A percentile compares a stretch with the other conserved stretches of the same genome.
Evolutionary conservation across 192 early-diverging fungal genomes (phyloP).

Genomic region (Coemansia sp.): DNA sequence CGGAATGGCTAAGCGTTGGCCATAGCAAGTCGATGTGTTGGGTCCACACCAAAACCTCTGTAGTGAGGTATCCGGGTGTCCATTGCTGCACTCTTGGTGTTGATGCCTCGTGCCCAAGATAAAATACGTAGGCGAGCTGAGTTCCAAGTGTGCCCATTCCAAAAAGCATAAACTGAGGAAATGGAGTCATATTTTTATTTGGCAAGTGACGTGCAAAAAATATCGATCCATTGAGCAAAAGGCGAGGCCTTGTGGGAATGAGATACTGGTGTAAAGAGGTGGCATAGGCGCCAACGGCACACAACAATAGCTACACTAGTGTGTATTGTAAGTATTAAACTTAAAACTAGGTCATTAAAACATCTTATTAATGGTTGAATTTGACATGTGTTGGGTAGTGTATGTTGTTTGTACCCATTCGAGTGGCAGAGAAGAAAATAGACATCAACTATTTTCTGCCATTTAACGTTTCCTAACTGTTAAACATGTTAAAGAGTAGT

Average conservation of each 20-base stretch:
- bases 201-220: neutral
- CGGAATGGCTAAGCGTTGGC: constrained; percentile 14
- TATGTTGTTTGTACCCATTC: no score
- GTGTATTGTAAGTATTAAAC: neutral
- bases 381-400: no score
- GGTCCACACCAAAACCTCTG: constrained; percentile 15
- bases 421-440: no score
- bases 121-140: constrained; percentile 29
- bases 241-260: neutral
- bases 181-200: neutral
- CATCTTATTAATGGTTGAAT: neutral
- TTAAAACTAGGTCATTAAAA: neutral
- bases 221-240: neutral
- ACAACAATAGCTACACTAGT: neutral
- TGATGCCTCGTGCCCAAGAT: constrained; percentile 13
- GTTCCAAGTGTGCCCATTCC: constrained; percentile 25
- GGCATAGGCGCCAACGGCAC: no score
- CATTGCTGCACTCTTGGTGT: neutral
- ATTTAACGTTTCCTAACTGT: no score
- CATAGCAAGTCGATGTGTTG: constrained; percentile 34
- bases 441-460: no score
- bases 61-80: constrained; percentile 7
- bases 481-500: no score
- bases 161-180: neutral
- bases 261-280: no score